A percentile compares a stretch with the other conserved stretches of the same genome.
Evolutionary conservation across 2,329 filamentous ascomycete species (phyloP).

Genomic region (Thelonectria discophora): DNA sequence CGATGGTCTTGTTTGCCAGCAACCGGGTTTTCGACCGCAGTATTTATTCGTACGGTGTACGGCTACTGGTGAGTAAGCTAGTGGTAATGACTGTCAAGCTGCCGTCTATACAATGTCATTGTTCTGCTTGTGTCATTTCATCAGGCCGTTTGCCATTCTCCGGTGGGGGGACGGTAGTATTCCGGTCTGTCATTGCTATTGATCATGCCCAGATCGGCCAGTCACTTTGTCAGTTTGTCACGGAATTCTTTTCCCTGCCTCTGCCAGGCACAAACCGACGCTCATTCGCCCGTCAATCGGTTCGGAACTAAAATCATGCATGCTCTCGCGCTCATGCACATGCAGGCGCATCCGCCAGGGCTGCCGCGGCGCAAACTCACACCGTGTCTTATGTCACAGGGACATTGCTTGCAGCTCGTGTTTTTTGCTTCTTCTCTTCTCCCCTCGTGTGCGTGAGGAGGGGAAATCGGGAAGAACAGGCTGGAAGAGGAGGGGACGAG

Average conservation of each 20-base stretch:
- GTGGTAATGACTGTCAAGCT: background rate
- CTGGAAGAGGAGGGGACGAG: background rate
- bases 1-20: background rate
- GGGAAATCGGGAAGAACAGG: background rate
- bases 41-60: background rate
- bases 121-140: background rate
- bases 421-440: background rate
- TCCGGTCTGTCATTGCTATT: background rate
- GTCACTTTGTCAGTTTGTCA: constrained; percentile 21
- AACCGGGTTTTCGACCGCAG: background rate
- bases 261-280: constrained; percentile 5
- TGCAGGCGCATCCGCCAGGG: constrained; percentile 17
- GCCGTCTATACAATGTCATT: constrained; percentile 11
- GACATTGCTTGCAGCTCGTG: background rate
- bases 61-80: constrained; percentile 3
- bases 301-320: constrained; percentile 14
- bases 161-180: background rate
- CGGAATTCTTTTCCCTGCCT: background rate
- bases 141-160: background rate
- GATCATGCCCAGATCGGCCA: constrained; percentile 1
- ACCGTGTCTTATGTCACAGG: constrained; percentile 8
- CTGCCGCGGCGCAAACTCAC: constrained; percentile 4
- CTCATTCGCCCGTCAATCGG: constrained; percentile 7
- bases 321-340: constrained; percentile 11
- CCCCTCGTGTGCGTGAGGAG: constrained; percentile 5